Base-by-base conservation (phyloP, 192 early-diverging fungal species). In the Phlyctochytrium bullatum region DNA sequence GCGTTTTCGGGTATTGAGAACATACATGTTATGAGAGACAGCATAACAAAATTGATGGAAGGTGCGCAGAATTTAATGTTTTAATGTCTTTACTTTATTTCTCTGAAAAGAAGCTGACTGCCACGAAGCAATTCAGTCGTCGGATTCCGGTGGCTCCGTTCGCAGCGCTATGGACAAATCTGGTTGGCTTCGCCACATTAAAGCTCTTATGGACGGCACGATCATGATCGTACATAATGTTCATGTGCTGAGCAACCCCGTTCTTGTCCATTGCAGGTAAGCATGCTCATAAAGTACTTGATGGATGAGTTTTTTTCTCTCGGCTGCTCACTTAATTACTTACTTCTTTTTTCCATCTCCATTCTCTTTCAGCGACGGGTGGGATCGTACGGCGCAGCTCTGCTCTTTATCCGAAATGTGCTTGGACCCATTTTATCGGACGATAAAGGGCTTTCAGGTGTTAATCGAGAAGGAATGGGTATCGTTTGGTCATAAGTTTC, bases 391-490 rank as follows among this genome's bases (percentile, higher is more conserved):
- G 0, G 90, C 94, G 23, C 97, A 99, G 76, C 75, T 99, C 53
- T 91, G 88, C 17, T 91, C 93, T 3, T 80, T 95, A 24, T 84
- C 95, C 51, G 87, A 92, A 73, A 67, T 99, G 25, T 97, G 94
- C 63, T 74, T 99, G 59, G 97, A 99, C 52, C 95, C 97, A 2
- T 97, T 88, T 73, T 99, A 95, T 75, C 92, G 97, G 61, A 96
- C 97, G 2, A 85, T 93, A n/a, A 77, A 80, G 52, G 97, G 97
- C 3, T 94, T 99, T 73, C 85, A 86, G 31, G 86, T 94, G 10
- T 77, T 99, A 60, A 78, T 99, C 25, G 94, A 96, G 73, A 99
- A 99, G 73, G 97, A 99, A 66, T 99, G 97, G 97, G 84, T 94
- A 27, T 90, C 93, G 20, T 97, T 97, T 84, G 97, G 97, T 31